Percentiles rank a stretch among this genome's conserved stretches.
These are phyloP conservation scores for Babjeviella inositovora DNA, from an alignment of 805 yeast genomes.

Conservation along the genomic window DNA sequence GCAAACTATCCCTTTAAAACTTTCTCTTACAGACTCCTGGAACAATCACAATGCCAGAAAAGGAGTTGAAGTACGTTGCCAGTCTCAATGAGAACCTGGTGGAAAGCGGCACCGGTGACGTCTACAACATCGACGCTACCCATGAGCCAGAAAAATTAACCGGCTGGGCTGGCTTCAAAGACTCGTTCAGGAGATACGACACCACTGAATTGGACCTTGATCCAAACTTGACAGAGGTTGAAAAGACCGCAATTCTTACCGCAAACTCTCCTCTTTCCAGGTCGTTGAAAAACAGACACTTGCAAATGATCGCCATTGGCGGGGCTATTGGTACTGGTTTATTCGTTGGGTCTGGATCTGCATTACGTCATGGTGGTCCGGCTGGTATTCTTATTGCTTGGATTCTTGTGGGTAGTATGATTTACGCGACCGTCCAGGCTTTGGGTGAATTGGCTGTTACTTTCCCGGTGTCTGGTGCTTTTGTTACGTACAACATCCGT, in stretches of 20 bases:
- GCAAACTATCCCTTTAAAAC: too few species aligned
- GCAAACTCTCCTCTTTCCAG: slow-evolving; percentile 44
- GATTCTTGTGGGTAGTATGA: slow-evolving; percentile 34
- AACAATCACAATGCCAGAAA: slow-evolving; percentile 15
- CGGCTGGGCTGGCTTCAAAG: slow-evolving; percentile 9
- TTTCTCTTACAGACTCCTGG: too few species aligned
- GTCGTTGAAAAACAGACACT: slow-evolving; percentile 36
- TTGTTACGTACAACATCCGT: slow-evolving; percentile 42
- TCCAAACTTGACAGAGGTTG: slow-evolving; percentile 10
- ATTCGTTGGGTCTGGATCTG: slow-evolving; percentile 49
- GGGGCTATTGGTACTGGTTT: slow-evolving; percentile 58
- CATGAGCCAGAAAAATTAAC: slow-evolving; percentile 4
- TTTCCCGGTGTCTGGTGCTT: slow-evolving; percentile 51
- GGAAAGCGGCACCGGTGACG: slow-evolving; percentile 20
- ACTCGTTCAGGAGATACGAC: slow-evolving; percentile 15
- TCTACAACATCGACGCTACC: slow-evolving; percentile 10
- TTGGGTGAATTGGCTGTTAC: slow-evolving; percentile 44
- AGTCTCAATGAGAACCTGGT: slow-evolving; percentile 13
- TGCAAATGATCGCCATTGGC: slow-evolving; percentile 56
- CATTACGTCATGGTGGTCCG: slow-evolving; percentile 46
- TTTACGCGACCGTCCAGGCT: slow-evolving; percentile 44
- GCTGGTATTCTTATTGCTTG: slow-evolving; percentile 45
- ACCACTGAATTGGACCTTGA: slow-evolving; percentile 17
- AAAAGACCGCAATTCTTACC: slow-evolving; percentile 13
- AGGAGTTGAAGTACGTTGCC: slow-evolving; percentile 21